A percentile compares a stretch with the other conserved stretches of the same genome.
Conservation (phyloP, 306 rosid species). For the Castanea crenata region DNA sequence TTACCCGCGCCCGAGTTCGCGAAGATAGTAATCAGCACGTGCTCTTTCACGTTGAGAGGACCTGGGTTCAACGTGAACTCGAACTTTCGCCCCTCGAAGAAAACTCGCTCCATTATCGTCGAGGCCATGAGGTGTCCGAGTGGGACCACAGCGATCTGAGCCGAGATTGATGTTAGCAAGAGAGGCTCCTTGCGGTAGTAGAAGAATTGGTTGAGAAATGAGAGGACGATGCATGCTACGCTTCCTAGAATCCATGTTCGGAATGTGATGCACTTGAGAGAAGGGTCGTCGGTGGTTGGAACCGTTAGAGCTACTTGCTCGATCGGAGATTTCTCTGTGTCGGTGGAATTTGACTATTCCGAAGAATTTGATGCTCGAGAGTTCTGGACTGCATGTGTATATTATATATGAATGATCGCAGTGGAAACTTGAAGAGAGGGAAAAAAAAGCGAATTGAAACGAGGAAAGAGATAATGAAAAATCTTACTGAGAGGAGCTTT, state of each 20-base stretch:
- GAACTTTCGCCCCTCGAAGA: slow-evolving; percentile 51
- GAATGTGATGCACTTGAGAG: slow-evolving; percentile 68
- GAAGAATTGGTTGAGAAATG: slow-evolving; percentile 90
- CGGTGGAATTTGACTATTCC: not conserved
- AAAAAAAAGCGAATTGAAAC: not conserved
- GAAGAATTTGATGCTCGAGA: slow-evolving; percentile 8
- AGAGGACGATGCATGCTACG: slow-evolving; percentile 61
- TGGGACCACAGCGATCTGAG: slow-evolving; percentile 91
- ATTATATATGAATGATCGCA: not conserved
- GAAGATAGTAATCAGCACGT: slow-evolving; percentile 86
- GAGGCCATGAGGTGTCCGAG: slow-evolving; percentile 86
- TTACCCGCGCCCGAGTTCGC: slow-evolving; percentile 95
- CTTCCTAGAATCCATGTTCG: slow-evolving; percentile 87
- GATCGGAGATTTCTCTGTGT: slow-evolving; percentile 59
- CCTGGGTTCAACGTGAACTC: slow-evolving; percentile 81
- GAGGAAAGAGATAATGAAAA: not conserved
- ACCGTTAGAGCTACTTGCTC: slow-evolving; percentile 86
- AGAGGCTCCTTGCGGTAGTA: slow-evolving; percentile 88
- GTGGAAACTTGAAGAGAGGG: not conserved
- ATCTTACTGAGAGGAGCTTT: slow-evolving; percentile 46
- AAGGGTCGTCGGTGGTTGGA: slow-evolving; percentile 55
- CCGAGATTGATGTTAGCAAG: slow-evolving; percentile 74
- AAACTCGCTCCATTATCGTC: slow-evolving; percentile 47
- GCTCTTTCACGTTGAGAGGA: slow-evolving; percentile 87
- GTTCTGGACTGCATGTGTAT: slow-evolving; percentile 29